Percentiles rank a stretch among this genome's conserved stretches.
phyloP scores from a whole-genome alignment of 148 eudicot genomes.

The Euryodendron excelsum region DNA sequence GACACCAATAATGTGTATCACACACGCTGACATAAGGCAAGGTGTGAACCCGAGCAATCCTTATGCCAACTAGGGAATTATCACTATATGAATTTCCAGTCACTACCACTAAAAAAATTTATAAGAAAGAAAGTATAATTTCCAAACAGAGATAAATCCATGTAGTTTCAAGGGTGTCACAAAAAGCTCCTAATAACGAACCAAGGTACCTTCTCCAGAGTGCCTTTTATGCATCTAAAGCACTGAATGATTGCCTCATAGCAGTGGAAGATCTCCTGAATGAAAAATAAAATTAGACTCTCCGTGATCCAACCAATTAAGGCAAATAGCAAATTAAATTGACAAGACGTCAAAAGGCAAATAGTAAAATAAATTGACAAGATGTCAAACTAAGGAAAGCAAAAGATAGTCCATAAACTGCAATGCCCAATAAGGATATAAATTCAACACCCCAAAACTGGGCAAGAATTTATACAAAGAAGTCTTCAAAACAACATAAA shows the following conservation, averaged over 20 bases:
- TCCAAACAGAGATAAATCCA: background rate
- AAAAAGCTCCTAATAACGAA: conserved; percentile 60
- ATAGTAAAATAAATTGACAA: background rate
- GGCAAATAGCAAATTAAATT: conserved; percentile 1
- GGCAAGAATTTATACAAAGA: conserved; percentile 11
- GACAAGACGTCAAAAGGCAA: background rate
- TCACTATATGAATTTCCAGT: background rate
- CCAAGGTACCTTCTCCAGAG: conserved; percentile 92
- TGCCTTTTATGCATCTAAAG: conserved; percentile 79
- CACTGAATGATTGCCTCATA: conserved; percentile 74
- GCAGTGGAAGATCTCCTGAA: conserved; percentile 71
- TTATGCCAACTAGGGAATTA: background rate
- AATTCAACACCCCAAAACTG: conserved; percentile 11
- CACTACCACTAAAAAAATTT: background rate
- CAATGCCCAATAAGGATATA: conserved; percentile 4
- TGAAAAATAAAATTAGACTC: conserved; percentile 71
- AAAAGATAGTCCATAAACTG: background rate
- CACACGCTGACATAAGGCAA: background rate
- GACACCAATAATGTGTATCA: background rate
- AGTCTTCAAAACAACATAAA: conserved; percentile 14
- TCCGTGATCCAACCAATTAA: conserved; percentile 33
- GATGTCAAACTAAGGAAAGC: background rate
- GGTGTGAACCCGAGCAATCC: background rate
- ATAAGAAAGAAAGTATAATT: background rate
- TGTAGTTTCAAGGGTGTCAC: conserved; percentile 30